Base-by-base conservation (phyloP, 352 stramenopile species). In the Globisporangium spinosum region DNA sequence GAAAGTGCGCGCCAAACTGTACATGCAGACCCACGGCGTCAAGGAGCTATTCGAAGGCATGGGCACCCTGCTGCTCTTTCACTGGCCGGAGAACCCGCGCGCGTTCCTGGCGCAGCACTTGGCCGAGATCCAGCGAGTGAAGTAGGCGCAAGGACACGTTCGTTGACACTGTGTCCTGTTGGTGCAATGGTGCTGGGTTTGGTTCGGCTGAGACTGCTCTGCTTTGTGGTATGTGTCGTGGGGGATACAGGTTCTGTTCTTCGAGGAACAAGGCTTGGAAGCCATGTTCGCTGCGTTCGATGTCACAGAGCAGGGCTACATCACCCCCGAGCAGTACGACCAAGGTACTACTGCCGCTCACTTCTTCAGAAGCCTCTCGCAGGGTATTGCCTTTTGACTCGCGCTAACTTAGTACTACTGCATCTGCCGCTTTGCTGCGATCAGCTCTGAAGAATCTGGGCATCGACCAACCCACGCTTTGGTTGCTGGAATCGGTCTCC, bases 271-370 rank as follows among this genome's bases (percentile, higher is more conserved):
- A 13, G 85, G 91, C 69, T 60, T 93, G 10, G 76, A 88, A 22
- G 83, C 83, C 1, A 91, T 91, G 83, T 93, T 93, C 40, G 69
- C 73, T 29, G 83, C 84, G 8, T 93, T 93, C 29, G 85, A 93
- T 53, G 73, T 89, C 32, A 91, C 83, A n/a, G 83, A 84, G 0
- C 80, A 78, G 57, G 85, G 85, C 3, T 80, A 73, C 45, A 86
- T 93, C 67, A 86, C 81, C 5, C 71, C 75, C 12, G 69, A 79
- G 64, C 85, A 91, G 69, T 91, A 93, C 38, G 73, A 89, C 49
- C 78, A 81, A 91, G 85, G 82, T 68, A n/a, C 40, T 2, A 22
- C 3, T 6, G 22, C 34, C 25, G 8, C 13, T 65, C 10, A 23
- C 22, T 45, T 49, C 15, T 49, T n/a, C 38, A 32, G 13, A n/a